Conservation (phyloP, 768 basidiomycete species). For the Termitomyces titanicus region DNA sequence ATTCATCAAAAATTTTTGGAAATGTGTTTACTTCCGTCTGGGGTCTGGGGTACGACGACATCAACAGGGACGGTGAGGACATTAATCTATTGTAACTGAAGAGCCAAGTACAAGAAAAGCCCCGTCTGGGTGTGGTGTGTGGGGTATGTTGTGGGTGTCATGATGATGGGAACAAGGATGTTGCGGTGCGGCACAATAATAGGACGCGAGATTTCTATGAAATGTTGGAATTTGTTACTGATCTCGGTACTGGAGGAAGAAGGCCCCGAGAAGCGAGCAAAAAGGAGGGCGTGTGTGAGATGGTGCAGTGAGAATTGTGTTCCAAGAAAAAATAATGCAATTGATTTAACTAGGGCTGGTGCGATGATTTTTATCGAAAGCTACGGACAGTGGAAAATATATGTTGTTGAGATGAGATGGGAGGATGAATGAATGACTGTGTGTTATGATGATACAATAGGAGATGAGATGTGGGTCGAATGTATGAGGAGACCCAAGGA, state of each 20-base stretch:
- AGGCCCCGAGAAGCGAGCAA: neutral
- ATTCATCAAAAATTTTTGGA: neutral
- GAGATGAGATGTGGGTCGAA: slow-evolving; percentile 2
- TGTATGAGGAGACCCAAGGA: neutral
- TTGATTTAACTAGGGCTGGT: slow-evolving; percentile 1
- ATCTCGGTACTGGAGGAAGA: neutral
- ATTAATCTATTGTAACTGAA: neutral
- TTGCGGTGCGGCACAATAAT: neutral
- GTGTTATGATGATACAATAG: slow-evolving; percentile 7
- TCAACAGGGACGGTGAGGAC: too few relatives aligned
- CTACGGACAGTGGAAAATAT: slow-evolving; percentile 12
- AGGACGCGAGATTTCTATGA: neutral
- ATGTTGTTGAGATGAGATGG: slow-evolving; percentile 17
- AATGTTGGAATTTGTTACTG: neutral
- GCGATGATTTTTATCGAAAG: slow-evolving; percentile 12
- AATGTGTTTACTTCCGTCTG: neutral
- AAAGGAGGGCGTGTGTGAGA: neutral
- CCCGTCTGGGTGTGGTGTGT: neutral
- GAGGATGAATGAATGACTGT: neutral
- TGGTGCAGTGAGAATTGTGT: too few relatives aligned
- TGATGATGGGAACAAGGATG: slow-evolving; percentile 1
- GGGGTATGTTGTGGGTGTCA: neutral
- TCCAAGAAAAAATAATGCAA: neutral
- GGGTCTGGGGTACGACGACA: neutral
- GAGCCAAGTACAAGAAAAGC: neutral